These are phyloP conservation scores for Boletus sp. DNA, from an alignment of 1,284 basidiomycete genomes.

Conservation along the genomic window DNA sequence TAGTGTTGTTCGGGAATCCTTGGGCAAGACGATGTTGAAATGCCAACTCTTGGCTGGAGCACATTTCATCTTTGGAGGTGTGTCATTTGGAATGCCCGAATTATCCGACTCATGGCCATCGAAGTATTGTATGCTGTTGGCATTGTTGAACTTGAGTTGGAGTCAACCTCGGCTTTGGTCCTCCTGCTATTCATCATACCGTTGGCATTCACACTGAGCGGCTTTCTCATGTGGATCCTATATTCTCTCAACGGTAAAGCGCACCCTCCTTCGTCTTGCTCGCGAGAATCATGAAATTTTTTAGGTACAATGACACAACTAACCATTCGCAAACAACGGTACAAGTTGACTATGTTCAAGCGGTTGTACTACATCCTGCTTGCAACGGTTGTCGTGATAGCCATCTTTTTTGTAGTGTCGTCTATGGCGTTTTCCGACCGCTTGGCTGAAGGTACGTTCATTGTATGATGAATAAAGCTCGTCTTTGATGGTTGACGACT, in stretches of 20 bases:
- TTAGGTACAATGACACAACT: conserved; percentile 84
- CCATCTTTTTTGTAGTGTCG: conserved; percentile 89
- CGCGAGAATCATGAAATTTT: conserved; percentile 8
- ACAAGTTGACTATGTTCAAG: conserved; percentile 85
- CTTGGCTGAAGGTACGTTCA: conserved; percentile 70
- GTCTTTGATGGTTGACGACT: background rate
- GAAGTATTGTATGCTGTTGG: conserved; percentile 88
- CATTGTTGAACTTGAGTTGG: conserved; percentile 87
- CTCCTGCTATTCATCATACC: conserved; percentile 88
- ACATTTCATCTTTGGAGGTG: conserved; percentile 94
- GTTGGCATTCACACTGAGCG: conserved; percentile 88
- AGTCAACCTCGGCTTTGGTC: conserved; percentile 77
- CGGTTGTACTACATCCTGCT: conserved; percentile 86
- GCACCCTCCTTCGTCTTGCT: background rate
- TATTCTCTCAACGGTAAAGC: conserved; percentile 77
- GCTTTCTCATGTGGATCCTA: conserved; percentile 94
- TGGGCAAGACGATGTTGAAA: conserved; percentile 75
- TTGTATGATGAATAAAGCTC: background rate
- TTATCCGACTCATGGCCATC: conserved; percentile 5
- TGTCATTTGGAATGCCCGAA: conserved; percentile 8
- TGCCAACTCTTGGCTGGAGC: conserved; percentile 74
- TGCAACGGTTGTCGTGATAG: conserved; percentile 78
- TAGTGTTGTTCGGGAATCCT: conserved; percentile 76
- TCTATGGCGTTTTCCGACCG: conserved; percentile 89
- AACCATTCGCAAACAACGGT: conserved; percentile 77